Conservation (phyloP, 768 basidiomycete genomes). For the Cystofilobasidium macerans region DNA sequence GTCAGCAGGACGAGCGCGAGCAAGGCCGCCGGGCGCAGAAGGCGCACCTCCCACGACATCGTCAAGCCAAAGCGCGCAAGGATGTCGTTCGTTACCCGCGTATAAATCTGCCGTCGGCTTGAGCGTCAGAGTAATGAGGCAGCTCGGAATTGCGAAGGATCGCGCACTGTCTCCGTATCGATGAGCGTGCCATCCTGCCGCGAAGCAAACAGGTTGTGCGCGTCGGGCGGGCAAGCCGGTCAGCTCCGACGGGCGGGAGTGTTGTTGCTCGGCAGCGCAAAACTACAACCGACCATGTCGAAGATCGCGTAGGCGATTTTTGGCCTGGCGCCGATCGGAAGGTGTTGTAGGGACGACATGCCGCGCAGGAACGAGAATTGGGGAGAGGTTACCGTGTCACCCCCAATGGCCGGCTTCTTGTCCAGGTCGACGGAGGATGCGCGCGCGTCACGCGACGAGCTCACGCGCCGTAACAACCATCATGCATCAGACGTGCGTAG, state of each 20-base stretch:
- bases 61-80: constrained; percentile 58
- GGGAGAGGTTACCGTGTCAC: too few species aligned
- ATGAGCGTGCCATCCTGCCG: constrained; percentile 22
- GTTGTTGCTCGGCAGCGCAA: not conserved
- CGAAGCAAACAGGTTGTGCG: too few species aligned
- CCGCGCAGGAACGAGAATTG: too few species aligned
- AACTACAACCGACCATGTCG: constrained; percentile 19
- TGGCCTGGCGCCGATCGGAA: not conserved
- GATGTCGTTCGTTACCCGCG: constrained; percentile 49
- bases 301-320: constrained; percentile 21
- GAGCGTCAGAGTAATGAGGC: too few species aligned
- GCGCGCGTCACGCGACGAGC: too few species aligned
- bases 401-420: too few species aligned
- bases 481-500: too few species aligned
- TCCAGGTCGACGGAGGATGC: too few species aligned
- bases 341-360: too few species aligned
- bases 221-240: not conserved
- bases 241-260: not conserved
- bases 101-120: constrained; percentile 9
- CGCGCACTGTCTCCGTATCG: constrained; percentile 9
- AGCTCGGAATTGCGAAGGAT: too few species aligned
- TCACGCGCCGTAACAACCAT: too few species aligned
- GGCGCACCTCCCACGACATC: constrained; percentile 60
- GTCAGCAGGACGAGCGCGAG: not conserved
- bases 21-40: too few species aligned